Evolutionary conservation across 1,284 basidiomycete species (phyloP).

Genomic region (Trichosporon ovoides): DNA sequence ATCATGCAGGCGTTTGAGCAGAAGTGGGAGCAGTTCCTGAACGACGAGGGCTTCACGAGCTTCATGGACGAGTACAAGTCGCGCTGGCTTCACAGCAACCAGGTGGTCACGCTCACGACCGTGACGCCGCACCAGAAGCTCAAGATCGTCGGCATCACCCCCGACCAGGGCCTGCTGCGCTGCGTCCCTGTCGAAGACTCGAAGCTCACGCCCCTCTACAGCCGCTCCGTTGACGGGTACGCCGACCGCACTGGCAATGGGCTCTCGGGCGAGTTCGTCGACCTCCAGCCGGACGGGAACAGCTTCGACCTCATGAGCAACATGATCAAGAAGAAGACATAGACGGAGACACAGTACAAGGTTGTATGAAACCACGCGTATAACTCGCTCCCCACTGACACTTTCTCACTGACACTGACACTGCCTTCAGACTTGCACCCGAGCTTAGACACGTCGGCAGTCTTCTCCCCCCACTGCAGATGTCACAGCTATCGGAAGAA

Average conservation of each 20-base stretch:
- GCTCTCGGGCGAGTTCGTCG: conserved; percentile 47
- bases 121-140: conserved; percentile 64
- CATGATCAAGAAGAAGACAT: conserved; percentile 66
- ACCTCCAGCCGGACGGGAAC: conserved; percentile 90
- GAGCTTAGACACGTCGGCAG: conserved; percentile 39
- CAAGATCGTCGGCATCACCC: conserved; percentile 78
- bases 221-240: conserved; percentile 32
- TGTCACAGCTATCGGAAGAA: conserved; percentile 41
- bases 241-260: conserved; percentile 30
- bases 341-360: conserved; percentile 1
- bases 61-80: conserved; percentile 73
- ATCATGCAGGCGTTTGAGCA: conserved; percentile 73
- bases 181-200: conserved; percentile 60
- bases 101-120: conserved; percentile 75
- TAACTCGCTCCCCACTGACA: background rate
- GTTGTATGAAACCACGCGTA: conserved; percentile 1
- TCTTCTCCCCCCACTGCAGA: conserved; percentile 25
- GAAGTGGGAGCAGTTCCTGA: conserved; percentile 70
- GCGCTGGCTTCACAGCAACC: conserved; percentile 86
- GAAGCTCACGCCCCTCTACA: conserved; percentile 36
- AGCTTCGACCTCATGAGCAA: conserved; percentile 93
- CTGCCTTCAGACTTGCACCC: conserved; percentile 5
- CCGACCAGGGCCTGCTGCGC: conserved; percentile 78
- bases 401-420: background rate
- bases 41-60: conserved; percentile 62